phyloP scores from a whole-genome alignment of 2,329 filamentous ascomycete genomes.

The Incumbomyces lentus region DNA sequence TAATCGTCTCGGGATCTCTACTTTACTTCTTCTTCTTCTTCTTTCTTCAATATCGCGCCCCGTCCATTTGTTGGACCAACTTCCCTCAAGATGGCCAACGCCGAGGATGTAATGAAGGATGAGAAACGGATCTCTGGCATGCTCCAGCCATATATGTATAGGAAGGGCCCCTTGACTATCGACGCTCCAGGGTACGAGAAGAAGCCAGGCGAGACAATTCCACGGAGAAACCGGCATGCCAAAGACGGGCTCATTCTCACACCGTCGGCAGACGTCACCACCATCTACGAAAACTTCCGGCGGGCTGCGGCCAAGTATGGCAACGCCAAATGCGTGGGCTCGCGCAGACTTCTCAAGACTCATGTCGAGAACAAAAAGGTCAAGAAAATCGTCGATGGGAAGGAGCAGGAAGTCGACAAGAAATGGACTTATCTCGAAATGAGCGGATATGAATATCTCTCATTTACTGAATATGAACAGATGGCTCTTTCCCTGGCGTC shows the following conservation, averaged over 20 bases:
- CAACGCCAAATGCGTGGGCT: constrained; percentile 57
- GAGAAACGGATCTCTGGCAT: constrained; percentile 9
- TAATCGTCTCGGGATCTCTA: no score
- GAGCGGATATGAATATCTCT: constrained; percentile 63
- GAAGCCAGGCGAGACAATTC: constrained; percentile 71
- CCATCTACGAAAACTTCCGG: constrained; percentile 68
- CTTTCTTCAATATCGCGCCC: no score
- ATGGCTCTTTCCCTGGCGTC: constrained; percentile 59
- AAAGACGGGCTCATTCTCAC: constrained; percentile 59
- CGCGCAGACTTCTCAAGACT: constrained; percentile 61
- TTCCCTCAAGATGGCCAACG: constrained; percentile 1
- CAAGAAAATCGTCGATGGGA: constrained; percentile 76
- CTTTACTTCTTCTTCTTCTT: no score
- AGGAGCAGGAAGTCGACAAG: constrained; percentile 72
- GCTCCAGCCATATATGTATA: constrained; percentile 42
- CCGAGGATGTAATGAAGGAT: constrained; percentile 8
- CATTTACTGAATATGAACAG: constrained; percentile 68
- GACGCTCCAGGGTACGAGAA: constrained; percentile 59
- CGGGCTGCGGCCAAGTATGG: constrained; percentile 55
- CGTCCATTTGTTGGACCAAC: no score
- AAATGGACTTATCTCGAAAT: constrained; percentile 87
- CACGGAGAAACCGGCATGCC: constrained; percentile 61
- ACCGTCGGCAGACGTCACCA: constrained; percentile 60
- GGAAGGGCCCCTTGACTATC: constrained; percentile 64
- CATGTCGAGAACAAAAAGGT: constrained; percentile 82